phyloP scores from a whole-genome alignment of 2,329 filamentous ascomycete species.

The Claviceps paspali region DNA sequence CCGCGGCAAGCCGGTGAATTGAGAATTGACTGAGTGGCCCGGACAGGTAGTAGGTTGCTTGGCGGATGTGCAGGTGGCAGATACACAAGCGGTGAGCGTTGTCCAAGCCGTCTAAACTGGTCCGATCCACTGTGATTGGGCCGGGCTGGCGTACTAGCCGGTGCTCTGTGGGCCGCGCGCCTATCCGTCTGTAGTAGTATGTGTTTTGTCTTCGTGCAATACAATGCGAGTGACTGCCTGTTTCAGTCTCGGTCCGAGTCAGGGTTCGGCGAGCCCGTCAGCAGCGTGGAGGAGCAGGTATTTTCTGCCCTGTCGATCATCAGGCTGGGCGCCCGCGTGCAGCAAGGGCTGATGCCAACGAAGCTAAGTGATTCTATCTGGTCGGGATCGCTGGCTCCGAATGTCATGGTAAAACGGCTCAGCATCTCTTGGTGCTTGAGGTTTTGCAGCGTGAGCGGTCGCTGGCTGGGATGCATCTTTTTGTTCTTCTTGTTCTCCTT shows the following conservation, averaged over 20 bases:
- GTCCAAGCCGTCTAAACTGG: no score
- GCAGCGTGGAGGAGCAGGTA: constrained; percentile 2
- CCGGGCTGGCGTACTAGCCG: no score
- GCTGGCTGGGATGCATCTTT: constrained; percentile 27
- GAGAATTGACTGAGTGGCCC: no score
- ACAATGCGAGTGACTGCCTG: background rate
- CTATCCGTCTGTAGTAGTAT: no score
- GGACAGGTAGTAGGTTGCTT: no score
- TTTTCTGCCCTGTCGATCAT: constrained; percentile 12
- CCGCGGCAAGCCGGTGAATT: no score
- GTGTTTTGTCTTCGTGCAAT: no score
- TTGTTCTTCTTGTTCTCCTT: constrained; percentile 12
- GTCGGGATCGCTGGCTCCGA: constrained; percentile 22
- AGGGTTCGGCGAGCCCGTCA: constrained; percentile 5
- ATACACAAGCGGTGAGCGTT: no score
- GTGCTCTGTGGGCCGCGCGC: no score
- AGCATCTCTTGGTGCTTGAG: constrained; percentile 32
- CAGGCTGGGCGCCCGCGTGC: constrained; percentile 23
- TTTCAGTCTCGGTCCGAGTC: constrained; percentile 8
- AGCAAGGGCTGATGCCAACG: constrained; percentile 28
- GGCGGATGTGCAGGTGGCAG: no score
- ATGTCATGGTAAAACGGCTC: constrained; percentile 29
- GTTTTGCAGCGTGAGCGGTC: constrained; percentile 29
- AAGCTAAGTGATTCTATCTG: constrained; percentile 20
- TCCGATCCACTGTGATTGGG: no score